Percentiles rank a stretch among this genome's conserved stretches.
These are phyloP conservation scores for Aspergillus novoparasiticus DNA, from an alignment of 2,329 filamentous ascomycete genomes.

Conservation along the genomic window DNA sequence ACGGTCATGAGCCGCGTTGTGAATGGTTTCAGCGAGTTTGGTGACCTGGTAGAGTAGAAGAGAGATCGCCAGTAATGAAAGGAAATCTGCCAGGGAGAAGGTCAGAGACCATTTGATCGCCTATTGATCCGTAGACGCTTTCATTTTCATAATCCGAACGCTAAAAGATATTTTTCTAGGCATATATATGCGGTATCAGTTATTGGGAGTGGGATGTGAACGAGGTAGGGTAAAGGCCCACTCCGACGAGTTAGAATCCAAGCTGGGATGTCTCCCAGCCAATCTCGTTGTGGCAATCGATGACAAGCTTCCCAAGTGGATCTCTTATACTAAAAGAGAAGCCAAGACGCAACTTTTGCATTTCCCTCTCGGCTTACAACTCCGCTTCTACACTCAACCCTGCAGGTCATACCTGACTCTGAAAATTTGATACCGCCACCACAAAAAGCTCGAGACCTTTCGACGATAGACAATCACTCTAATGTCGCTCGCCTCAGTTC, in stretches of 20 bases:
- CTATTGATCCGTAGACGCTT: background rate
- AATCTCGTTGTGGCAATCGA: background rate
- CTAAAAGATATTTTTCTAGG: background rate
- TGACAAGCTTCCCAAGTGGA: background rate
- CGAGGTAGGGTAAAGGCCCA: background rate
- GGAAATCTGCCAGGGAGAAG: background rate
- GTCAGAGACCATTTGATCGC: background rate
- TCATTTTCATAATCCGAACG: background rate
- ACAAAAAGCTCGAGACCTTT: background rate
- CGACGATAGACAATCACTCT: background rate
- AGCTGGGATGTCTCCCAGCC: background rate
- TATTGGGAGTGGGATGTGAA: background rate
- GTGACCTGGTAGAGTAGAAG: background rate
- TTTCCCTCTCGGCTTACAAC: background rate
- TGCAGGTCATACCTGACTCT: background rate
- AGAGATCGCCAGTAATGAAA: background rate
- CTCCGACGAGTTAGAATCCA: background rate
- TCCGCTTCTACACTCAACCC: background rate
- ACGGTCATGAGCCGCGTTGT: background rate
- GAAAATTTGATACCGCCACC: background rate
- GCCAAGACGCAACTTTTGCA: background rate
- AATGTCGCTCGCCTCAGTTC: accelerated
- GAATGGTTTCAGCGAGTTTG: background rate
- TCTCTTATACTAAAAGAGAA: background rate
- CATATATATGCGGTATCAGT: background rate